These are phyloP conservation scores for Phytophthora pisi DNA, from an alignment of 352 stramenopile species.

Conservation along the genomic window DNA sequence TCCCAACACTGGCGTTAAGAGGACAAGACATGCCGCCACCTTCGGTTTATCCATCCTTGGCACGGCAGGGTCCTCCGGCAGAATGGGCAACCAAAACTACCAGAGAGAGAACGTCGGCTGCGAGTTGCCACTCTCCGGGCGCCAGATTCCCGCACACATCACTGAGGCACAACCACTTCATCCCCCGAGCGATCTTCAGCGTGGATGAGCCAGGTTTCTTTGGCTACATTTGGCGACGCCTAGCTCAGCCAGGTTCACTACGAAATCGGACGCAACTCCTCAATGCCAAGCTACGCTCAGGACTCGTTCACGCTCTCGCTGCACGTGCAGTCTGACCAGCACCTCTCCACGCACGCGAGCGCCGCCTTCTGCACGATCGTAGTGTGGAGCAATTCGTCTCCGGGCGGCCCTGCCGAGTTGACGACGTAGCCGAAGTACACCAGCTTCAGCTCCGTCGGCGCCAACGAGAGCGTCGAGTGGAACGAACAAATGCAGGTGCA, in stretches of 20 bases:
- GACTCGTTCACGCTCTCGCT: slow-evolving; percentile 18
- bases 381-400: slow-evolving; percentile 22
- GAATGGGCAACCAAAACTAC: slow-evolving; percentile 4
- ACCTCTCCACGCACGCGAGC: slow-evolving; percentile 6
- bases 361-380: slow-evolving; percentile 27
- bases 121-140: slow-evolving; percentile 6
- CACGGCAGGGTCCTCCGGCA: background rate
- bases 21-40: background rate
- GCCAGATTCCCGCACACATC: slow-evolving; percentile 13
- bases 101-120: background rate
- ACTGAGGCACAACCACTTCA: too few species aligned
- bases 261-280: slow-evolving; percentile 4
- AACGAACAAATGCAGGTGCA: slow-evolving; percentile 28
- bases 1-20: background rate
- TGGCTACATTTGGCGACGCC: slow-evolving; percentile 23
- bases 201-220: slow-evolving; percentile 13
- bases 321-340: slow-evolving; percentile 17
- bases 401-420: background rate
- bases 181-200: background rate
- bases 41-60: background rate
- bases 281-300: slow-evolving; percentile 19
- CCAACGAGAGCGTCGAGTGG: slow-evolving; percentile 17
- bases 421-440: slow-evolving; percentile 24
- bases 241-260: slow-evolving; percentile 11
- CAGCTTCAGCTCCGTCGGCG: slow-evolving; percentile 3